phyloP scores from a whole-genome alignment of 2,329 filamentous ascomycete genomes.

The Fusarium staphyleae region DNA sequence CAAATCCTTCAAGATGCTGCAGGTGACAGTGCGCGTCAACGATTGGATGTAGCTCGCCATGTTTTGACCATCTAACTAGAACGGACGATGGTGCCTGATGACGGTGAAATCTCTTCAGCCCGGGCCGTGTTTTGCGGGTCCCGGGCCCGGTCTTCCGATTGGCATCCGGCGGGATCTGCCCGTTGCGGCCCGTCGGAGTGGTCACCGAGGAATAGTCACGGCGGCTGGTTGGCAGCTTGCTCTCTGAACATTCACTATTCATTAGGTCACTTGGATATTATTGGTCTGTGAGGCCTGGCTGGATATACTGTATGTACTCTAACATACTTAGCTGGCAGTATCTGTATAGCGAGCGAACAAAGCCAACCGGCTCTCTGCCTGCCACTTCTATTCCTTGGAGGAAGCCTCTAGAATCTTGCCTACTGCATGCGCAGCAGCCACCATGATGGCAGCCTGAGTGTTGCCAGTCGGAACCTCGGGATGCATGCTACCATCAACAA shows the following conservation, averaged over 20 bases:
- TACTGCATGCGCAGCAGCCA: constrained; percentile 38
- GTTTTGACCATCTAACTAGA: not conserved
- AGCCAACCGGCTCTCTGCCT: no score
- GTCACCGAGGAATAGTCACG: constrained; percentile 6
- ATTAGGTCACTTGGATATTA: no score
- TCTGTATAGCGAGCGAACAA: no score
- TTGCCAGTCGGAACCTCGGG: constrained; percentile 43
- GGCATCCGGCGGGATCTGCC: constrained; percentile 31
- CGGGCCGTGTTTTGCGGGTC: not conserved
- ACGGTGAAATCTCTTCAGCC: constrained; percentile 6
- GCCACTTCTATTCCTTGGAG: not conserved
- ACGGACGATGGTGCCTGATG: not conserved
- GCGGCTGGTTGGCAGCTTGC: no score
- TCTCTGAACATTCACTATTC: no score
- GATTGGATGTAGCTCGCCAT: constrained; percentile 13
- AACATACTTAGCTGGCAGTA: no score
- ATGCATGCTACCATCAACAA: constrained; percentile 44
- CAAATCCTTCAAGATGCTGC: constrained; percentile 15
- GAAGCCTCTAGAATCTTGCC: constrained; percentile 30
- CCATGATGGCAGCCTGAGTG: constrained; percentile 38
- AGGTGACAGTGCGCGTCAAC: constrained; percentile 10
- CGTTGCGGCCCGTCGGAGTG: constrained; percentile 27
- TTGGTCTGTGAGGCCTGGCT: no score
- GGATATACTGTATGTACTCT: no score
- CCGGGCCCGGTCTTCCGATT: constrained; percentile 22